phyloP scores from a whole-genome alignment of 331 rosid species.

The Dryas integrifolia region DNA sequence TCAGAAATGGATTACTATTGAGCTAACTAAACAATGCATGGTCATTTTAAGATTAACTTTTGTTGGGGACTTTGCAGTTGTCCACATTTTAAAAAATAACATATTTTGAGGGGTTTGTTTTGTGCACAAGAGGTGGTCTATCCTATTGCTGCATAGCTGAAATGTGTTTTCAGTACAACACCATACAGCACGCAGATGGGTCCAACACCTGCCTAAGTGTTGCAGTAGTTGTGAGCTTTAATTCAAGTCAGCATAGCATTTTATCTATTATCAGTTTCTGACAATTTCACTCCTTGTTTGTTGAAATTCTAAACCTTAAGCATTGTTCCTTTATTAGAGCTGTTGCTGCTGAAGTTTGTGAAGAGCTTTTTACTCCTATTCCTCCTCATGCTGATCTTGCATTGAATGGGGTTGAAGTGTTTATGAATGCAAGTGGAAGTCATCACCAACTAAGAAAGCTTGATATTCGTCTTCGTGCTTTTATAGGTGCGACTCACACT shows the following conservation, averaged over 20 bases:
- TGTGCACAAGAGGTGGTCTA: neutral
- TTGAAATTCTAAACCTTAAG: conserved; percentile 22
- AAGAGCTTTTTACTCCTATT: conserved; percentile 72
- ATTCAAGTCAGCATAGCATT: neutral
- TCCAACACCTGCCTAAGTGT: neutral
- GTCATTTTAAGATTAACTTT: neutral
- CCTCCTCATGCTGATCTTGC: conserved; percentile 98
- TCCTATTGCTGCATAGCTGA: conserved; percentile 1
- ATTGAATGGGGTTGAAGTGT: conserved; percentile 93
- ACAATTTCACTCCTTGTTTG: conserved; percentile 19
- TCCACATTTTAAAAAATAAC: neutral
- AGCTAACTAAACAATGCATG: neutral
- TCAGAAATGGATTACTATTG: neutral
- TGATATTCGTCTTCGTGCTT: conserved; percentile 84
- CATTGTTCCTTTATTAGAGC: conserved; percentile 54
- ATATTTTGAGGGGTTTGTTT: neutral
- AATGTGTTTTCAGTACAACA: neutral
- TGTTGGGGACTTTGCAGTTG: neutral
- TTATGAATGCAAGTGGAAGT: conserved; percentile 98
- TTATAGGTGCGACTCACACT: conserved; percentile 79
- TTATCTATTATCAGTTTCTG: neutral
- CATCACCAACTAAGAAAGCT: conserved; percentile 98
- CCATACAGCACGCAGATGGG: neutral
- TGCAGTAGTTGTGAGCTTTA: neutral
- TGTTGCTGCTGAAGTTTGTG: conserved; percentile 93